phyloP scores from a whole-genome alignment of 345 rosid species.

The Carallia brachiata region DNA sequence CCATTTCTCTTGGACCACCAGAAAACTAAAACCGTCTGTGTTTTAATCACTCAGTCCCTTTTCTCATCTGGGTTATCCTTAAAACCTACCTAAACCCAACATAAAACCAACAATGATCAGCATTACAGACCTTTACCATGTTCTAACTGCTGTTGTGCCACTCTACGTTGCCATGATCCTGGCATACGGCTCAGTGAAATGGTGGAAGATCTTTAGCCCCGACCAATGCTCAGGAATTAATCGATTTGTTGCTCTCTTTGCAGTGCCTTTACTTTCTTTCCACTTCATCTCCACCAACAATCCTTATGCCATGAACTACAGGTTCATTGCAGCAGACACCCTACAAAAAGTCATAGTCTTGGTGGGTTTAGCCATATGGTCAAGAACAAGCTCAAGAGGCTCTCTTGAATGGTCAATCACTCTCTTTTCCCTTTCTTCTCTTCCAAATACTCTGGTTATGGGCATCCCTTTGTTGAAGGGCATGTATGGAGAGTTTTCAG shows the following conservation, averaged over 20 bases:
- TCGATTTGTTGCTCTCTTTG: conserved; percentile 73
- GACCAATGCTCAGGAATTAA: conserved; percentile 83
- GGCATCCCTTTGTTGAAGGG: conserved; percentile 76
- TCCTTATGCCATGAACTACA: conserved; percentile 63
- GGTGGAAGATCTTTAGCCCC: conserved; percentile 82
- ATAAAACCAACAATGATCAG: conserved; percentile 42
- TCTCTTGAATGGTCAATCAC: conserved; percentile 78
- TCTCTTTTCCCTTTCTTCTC: conserved; percentile 63
- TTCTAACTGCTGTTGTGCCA: conserved; percentile 68
- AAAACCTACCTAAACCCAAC: neutral
- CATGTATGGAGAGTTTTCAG: conserved; percentile 58
- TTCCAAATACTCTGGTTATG: conserved; percentile 80
- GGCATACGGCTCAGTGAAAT: conserved; percentile 76
- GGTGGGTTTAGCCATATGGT: conserved; percentile 50
- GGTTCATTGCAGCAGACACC: conserved; percentile 70
- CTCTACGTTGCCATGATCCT: conserved; percentile 78
- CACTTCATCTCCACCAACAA: conserved; percentile 72
- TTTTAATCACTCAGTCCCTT: too few species aligned
- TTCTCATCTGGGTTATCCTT: conserved; percentile 1
- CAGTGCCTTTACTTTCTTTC: conserved; percentile 71
- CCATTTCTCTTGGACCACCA: too few species aligned
- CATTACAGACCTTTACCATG: conserved; percentile 58
- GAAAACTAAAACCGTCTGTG: too few species aligned
- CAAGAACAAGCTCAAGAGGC: conserved; percentile 50
- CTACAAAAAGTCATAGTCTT: conserved; percentile 59